phyloP scores from a whole-genome alignment of 1,284 basidiomycete genomes.

The Ganoderma sp. region DNA sequence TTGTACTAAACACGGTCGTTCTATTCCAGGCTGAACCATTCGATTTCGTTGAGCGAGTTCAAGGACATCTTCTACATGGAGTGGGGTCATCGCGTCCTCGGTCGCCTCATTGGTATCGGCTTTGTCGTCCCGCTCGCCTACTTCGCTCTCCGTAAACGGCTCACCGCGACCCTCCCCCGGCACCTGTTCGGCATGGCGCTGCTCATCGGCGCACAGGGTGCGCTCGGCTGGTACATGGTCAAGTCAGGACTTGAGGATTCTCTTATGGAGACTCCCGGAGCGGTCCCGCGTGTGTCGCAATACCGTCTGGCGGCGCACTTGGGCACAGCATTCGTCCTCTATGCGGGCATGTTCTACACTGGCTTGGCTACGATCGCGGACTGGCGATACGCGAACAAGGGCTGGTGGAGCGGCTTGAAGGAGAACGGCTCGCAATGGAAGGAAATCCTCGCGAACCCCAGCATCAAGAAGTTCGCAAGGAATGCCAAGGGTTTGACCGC shows the following conservation, averaged over 20 bases:
- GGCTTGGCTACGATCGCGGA: conserved; percentile 85
- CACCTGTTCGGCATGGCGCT: conserved; percentile 76
- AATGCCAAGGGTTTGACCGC: conserved; percentile 69
- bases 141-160: conserved; percentile 73
- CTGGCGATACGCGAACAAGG: conserved; percentile 69
- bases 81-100: conserved; percentile 95
- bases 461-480: conserved; percentile 64
- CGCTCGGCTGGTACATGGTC: conserved; percentile 99
- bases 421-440: conserved; percentile 54
- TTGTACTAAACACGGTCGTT: background rate
- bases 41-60: conserved; percentile 89
- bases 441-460: conserved; percentile 59
- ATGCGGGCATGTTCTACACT: conserved; percentile 88
- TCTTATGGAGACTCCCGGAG: conserved; percentile 80
- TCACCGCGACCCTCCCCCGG: conserved; percentile 65
- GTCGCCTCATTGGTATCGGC: conserved; percentile 84
- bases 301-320: conserved; percentile 96
- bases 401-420: conserved; percentile 47
- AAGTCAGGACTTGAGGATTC: conserved; percentile 92
- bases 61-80: conserved; percentile 99
- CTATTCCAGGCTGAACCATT: conserved; percentile 78
- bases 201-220: conserved; percentile 90
- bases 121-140: conserved; percentile 85
- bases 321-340: conserved; percentile 88
- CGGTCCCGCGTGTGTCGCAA: conserved; percentile 93